Conservation (phyloP, 1,284 basidiomycete species). For the Cryptococcus floricola region DNA sequence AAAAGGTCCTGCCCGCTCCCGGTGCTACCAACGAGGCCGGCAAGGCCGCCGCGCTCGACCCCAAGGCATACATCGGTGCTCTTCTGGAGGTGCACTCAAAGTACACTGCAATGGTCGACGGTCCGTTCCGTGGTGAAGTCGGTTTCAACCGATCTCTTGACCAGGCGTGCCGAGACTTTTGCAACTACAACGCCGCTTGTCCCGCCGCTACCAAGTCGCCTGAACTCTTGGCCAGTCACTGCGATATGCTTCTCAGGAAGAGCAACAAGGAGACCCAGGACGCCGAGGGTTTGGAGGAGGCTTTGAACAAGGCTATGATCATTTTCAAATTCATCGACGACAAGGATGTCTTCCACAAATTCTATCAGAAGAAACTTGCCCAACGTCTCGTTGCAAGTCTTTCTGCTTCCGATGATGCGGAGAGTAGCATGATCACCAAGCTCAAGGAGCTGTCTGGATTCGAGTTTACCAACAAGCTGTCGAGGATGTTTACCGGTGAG, state of each 20-base stretch:
- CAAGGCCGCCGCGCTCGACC: conserved; percentile 61
- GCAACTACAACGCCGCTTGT: conserved; percentile 90
- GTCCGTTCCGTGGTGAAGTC: conserved; percentile 89
- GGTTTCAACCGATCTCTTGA: conserved; percentile 94
- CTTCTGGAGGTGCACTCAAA: conserved; percentile 86
- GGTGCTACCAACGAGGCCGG: conserved; percentile 60
- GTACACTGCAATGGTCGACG: conserved; percentile 83
- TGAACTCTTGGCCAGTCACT: conserved; percentile 89
- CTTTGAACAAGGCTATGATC: conserved; percentile 90
- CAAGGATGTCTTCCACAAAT: conserved; percentile 99
- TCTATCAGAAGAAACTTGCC: conserved; percentile 95
- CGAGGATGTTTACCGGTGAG: conserved; percentile 94
- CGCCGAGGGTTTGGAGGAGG: conserved; percentile 87
- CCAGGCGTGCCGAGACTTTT: conserved; percentile 91
- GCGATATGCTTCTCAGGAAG: conserved; percentile 86
- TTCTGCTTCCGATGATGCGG: conserved; percentile 94
- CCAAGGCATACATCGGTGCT: conserved; percentile 91
- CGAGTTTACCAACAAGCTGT: conserved; percentile 97
- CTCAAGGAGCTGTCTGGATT: conserved; percentile 97
- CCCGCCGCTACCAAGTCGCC: conserved; percentile 86
- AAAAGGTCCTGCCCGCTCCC: conserved; percentile 59
- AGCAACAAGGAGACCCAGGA: conserved; percentile 80
- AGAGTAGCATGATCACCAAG: conserved; percentile 98
- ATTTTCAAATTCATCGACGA: conserved; percentile 99
- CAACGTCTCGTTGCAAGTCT: conserved; percentile 89